Conservation (phyloP, 768 basidiomycete species). For the Termitomyces sp. region DNA sequence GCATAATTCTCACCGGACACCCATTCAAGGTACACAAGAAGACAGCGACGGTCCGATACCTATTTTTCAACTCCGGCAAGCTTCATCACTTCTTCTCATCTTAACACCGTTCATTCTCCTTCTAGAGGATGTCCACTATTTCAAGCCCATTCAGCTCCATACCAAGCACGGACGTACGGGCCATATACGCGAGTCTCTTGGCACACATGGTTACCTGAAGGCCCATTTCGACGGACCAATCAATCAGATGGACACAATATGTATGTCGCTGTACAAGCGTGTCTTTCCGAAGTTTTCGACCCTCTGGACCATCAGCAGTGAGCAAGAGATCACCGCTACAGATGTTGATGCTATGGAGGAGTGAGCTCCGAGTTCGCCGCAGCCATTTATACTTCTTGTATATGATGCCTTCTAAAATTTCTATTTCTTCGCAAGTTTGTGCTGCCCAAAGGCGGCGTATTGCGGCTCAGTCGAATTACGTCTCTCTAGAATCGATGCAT, state of each 20-base stretch:
- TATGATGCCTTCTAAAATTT: background rate
- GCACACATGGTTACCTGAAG: conserved; percentile 98
- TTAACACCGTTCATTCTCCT: conserved; percentile 5
- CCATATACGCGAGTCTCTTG: conserved; percentile 87
- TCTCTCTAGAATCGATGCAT: no score
- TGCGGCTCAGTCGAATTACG: no score
- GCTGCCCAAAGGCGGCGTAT: background rate
- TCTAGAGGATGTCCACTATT: conserved; percentile 84
- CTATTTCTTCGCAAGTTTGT: background rate
- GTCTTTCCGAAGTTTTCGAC: conserved; percentile 86
- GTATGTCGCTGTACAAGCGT: conserved; percentile 93
- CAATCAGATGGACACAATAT: conserved; percentile 95
- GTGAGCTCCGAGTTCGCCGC: conserved; percentile 13
- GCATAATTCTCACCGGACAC: conserved; percentile 92
- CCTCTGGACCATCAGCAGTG: conserved; percentile 34
- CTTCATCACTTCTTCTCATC: conserved; percentile 1
- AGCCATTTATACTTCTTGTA: background rate
- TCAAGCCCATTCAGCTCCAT: conserved; percentile 87
- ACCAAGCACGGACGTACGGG: conserved; percentile 89
- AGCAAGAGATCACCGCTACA: conserved; percentile 1
- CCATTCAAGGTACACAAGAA: conserved; percentile 97
- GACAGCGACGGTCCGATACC: conserved; percentile 94
- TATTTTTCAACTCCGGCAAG: conserved; percentile 92
- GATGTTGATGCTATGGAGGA: conserved; percentile 36
- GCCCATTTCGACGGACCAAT: conserved; percentile 92